A percentile compares a stretch with the other conserved stretches of the same genome.
Evolutionary conservation across 441 rosid species (phyloP).

Genomic region (Corymbia calophylla): DNA sequence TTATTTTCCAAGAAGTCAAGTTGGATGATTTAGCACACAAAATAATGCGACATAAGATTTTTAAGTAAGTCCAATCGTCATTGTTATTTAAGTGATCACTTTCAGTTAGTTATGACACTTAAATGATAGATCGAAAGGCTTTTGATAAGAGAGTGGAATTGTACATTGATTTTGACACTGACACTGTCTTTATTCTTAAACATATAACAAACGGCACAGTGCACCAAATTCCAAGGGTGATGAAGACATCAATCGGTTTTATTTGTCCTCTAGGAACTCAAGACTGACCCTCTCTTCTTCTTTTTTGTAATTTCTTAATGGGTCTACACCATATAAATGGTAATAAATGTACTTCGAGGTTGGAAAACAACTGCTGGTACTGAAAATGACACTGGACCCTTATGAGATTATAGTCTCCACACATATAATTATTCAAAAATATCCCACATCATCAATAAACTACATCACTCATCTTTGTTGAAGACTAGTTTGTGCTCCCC

Average conservation of each 20-base stretch:
- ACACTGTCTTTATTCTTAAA: neutral
- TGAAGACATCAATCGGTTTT: neutral
- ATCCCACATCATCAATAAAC: neutral
- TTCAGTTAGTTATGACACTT: neutral
- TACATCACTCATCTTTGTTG: neutral
- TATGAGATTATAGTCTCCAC: neutral
- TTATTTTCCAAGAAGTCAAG: fast-evolving
- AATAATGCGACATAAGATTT: neutral
- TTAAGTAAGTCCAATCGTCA: neutral
- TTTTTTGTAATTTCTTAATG: neutral
- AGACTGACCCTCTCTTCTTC: neutral
- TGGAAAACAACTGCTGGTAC: neutral
- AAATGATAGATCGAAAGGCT: neutral
- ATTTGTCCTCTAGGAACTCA: neutral
- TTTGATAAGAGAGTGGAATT: neutral
- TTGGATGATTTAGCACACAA: neutral
- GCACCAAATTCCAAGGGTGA: neutral
- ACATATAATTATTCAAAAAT: neutral
- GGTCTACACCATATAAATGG: neutral
- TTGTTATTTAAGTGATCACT: neutral
- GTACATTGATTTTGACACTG: neutral
- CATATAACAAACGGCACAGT: neutral
- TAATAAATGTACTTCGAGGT: neutral
- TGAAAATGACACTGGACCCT: neutral
- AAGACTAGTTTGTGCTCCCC: neutral